Base-by-base conservation (phyloP, 148 eudicot species). In the Cornus suecica region DNA sequence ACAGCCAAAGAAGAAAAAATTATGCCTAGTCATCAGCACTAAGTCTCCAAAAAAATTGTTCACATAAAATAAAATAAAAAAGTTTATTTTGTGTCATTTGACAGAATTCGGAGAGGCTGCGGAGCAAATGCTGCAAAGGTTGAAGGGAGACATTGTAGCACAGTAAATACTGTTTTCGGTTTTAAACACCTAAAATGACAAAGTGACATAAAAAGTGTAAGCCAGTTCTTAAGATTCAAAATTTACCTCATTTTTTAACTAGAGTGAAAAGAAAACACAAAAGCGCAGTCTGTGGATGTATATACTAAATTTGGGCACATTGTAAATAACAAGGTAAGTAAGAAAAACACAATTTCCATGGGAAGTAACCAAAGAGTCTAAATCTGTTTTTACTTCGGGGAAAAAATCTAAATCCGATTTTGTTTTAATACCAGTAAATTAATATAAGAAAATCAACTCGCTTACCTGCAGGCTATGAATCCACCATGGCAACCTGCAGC, bases 401-500 rank as follows among this genome's bases (percentile, higher is more conserved):
- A 52, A 52, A 26, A 34, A 26, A 30, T 77, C 14, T 74, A 25
- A 77, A 68, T 31, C 30, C n/a, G 60, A 2, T 22, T 2, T 58
- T 23, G 10, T 56, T 10, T 27, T 51, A 42, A 37, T 37, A 26
- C 26, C 56, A 32, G 45, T 32, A 51, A 54, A 20, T 8, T 41
- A 18, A 2, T 28, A 27, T 52, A 13, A 42, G 25, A 65, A 67
- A 72, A 30, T 31, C 20, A 15, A 29, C 48, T 61, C 29, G 48
- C 24, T 69, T 80, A 95, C 99, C 94, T 95, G 99, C 99, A 92
- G 74, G 99, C 97, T 73, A 95, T 88, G 81, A 92, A 95, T 74
- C 99, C 99, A 61, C 99, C 99, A 69, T 90, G 87, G 80, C 97
- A 95, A 72, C 99, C 99, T 22, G 92, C 97, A 66, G 97, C 99